Conservation (phyloP, 495 filamentous ascomycete species). For the Pseudoneurospora amorphoporcata region DNA sequence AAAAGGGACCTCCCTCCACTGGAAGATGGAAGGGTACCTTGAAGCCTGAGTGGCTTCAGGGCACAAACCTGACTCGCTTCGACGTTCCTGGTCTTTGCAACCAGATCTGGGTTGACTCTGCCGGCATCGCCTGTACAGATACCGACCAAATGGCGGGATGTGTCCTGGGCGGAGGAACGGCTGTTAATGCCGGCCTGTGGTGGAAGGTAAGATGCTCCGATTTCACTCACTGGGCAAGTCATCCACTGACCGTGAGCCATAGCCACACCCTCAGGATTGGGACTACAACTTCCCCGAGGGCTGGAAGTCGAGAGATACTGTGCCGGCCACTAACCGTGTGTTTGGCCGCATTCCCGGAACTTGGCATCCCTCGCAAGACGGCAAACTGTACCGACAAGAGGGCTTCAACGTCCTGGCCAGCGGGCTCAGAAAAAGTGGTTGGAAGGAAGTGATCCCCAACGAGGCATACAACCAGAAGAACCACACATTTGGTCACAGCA, state of each 20-base stretch:
- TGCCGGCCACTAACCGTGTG: constrained; percentile 45
- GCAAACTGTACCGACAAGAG: constrained; percentile 56
- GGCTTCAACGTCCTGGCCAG: constrained; percentile 49
- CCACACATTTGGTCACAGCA: constrained; percentile 50
- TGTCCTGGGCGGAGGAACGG: constrained; percentile 63
- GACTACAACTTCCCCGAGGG: constrained; percentile 64
- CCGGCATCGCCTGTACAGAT: constrained; percentile 55
- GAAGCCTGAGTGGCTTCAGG: constrained; percentile 51
- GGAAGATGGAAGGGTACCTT: constrained; percentile 47
- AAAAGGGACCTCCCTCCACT: constrained; percentile 52
- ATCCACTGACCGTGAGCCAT: neutral
- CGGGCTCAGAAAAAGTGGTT: constrained; percentile 49
- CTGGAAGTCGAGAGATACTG: constrained; percentile 59
- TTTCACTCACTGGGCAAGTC: neutral
- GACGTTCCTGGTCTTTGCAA: constrained; percentile 69
- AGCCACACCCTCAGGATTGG: constrained; percentile 47
- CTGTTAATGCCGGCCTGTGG: constrained; percentile 56
- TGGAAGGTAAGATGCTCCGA: constrained; percentile 30
- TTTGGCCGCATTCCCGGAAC: constrained; percentile 63
- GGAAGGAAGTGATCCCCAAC: constrained; percentile 52
- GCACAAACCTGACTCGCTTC: constrained; percentile 58
- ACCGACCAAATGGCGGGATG: constrained; percentile 65
- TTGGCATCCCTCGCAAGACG: constrained; percentile 54
- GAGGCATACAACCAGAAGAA: constrained; percentile 52
- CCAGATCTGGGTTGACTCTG: constrained; percentile 52